phyloP scores from a whole-genome alignment of 1,284 basidiomycete species.

The Leccinum fuscescens region DNA sequence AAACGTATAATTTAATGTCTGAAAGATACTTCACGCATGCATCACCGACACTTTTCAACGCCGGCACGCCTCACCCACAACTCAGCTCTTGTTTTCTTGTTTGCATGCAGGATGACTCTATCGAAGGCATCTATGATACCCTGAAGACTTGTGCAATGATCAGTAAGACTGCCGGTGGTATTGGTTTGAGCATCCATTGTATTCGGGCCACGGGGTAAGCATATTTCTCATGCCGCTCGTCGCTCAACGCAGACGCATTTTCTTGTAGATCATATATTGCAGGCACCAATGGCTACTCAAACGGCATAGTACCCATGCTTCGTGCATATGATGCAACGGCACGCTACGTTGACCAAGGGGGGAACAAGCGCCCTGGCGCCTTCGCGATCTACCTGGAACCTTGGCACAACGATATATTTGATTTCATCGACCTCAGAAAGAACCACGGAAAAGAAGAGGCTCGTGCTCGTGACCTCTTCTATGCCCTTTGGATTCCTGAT shows the following conservation, averaged over 20 bases:
- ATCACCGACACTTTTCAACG: conserved; percentile 98
- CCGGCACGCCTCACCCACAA: conserved; percentile 94
- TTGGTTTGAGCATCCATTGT: conserved; percentile 95
- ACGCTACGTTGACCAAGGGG: conserved; percentile 98
- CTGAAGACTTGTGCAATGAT: conserved; percentile 99
- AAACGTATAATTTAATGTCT: conserved; percentile 95
- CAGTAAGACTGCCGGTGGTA: conserved; percentile 98
- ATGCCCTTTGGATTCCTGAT: conserved; percentile 97
- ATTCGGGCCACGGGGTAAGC: conserved; percentile 92
- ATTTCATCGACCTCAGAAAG: conserved; percentile 97
- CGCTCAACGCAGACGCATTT: conserved; percentile 2
- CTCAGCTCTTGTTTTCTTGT: conserved; percentile 98
- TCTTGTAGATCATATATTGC: conserved; percentile 76
- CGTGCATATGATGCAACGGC: conserved; percentile 98
- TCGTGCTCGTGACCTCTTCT: conserved; percentile 96
- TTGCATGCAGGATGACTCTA: conserved; percentile 98
- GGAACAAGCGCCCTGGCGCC: conserved; percentile 98
- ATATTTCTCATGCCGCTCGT: conserved; percentile 19
- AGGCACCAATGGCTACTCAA: conserved; percentile 97
- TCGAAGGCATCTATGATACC: conserved; percentile 99
- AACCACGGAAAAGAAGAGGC: conserved; percentile 99
- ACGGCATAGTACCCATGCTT: conserved; percentile 99
- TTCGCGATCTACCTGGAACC: conserved; percentile 98
- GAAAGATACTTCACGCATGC: conserved; percentile 98
- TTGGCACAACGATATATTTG: conserved; percentile 97